Conservation (phyloP, 2,329 filamentous ascomycete species). For the Rhynchosporium graminicola region DNA sequence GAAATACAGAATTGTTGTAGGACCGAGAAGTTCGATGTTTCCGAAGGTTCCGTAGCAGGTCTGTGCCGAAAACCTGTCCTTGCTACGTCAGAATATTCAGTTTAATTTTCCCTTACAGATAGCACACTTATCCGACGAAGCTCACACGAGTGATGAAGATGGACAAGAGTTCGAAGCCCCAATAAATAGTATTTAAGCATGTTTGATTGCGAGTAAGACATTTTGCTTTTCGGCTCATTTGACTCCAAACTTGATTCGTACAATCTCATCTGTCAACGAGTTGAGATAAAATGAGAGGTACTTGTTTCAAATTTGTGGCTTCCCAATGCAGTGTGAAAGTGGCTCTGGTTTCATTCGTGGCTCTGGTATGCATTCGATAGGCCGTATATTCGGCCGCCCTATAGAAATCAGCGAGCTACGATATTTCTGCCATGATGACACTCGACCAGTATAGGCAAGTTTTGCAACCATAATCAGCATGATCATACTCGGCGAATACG, state of each 20-base stretch:
- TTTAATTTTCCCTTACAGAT: background rate
- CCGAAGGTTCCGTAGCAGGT: background rate
- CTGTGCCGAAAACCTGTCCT: constrained; percentile 8
- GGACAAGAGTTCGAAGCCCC: too few species aligned
- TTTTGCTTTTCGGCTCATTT: background rate
- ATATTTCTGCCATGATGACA: too few species aligned
- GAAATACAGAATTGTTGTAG: background rate
- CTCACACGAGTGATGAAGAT: background rate
- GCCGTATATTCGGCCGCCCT: background rate
- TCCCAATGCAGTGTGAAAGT: background rate
- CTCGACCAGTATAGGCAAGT: too few species aligned
- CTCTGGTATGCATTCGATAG: background rate
- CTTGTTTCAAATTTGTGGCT: background rate
- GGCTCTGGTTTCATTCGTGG: background rate
- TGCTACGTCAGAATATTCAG: background rate
- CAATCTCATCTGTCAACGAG: too few species aligned
- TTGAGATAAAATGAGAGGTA: too few species aligned
- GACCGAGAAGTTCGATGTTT: background rate
- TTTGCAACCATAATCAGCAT: too few species aligned
- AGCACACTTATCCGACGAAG: background rate
- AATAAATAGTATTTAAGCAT: background rate
- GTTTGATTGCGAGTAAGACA: background rate
- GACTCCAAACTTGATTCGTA: too few species aligned
- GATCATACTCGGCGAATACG: too few species aligned
- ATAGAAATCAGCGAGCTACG: too few species aligned